Percentiles rank a stretch among this genome's conserved stretches.
phyloP scores from a whole-genome alignment of 805 yeast species.

The Diddensiella transvaalensis region DNA sequence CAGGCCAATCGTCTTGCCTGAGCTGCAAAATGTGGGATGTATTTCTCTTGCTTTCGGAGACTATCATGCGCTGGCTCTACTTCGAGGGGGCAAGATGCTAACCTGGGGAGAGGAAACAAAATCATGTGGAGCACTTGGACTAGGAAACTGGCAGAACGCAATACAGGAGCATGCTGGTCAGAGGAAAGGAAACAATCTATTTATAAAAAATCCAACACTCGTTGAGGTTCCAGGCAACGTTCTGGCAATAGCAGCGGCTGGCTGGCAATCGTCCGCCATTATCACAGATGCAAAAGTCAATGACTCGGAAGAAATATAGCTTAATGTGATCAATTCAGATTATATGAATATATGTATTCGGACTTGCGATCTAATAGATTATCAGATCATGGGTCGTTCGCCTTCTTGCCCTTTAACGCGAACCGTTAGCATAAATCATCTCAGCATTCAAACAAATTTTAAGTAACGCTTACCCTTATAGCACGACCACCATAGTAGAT shows the following conservation, averaged over 20 bases:
- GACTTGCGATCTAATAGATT: no score
- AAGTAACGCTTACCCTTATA: conserved; percentile 26
- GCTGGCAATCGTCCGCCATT: conserved; percentile 78
- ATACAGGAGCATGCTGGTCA: conserved; percentile 11
- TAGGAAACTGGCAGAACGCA: conserved; percentile 40
- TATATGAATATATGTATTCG: no score
- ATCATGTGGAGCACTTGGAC: conserved; percentile 67
- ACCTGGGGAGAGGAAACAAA: conserved; percentile 68
- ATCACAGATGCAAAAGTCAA: conserved; percentile 23
- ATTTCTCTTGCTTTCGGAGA: conserved; percentile 66
- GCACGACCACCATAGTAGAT: conserved; percentile 72
- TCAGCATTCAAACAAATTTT: background rate
- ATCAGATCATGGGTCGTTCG: background rate
- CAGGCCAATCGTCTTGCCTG: conserved; percentile 38
- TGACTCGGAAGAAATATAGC: background rate
- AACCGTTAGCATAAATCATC: background rate
- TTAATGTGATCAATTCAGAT: background rate
- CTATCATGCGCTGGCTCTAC: conserved; percentile 63
- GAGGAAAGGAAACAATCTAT: conserved; percentile 14
- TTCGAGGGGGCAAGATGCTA: conserved; percentile 51
- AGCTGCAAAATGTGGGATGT: conserved; percentile 46
- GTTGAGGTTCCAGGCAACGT: conserved; percentile 38
- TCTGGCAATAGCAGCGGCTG: conserved; percentile 65
- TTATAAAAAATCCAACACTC: conserved; percentile 40
- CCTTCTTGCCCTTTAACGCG: conserved; percentile 1